These are phyloP conservation scores for Trichoderma sp. DNA, from an alignment of 2,329 filamentous ascomycete genomes.

Conservation along the genomic window DNA sequence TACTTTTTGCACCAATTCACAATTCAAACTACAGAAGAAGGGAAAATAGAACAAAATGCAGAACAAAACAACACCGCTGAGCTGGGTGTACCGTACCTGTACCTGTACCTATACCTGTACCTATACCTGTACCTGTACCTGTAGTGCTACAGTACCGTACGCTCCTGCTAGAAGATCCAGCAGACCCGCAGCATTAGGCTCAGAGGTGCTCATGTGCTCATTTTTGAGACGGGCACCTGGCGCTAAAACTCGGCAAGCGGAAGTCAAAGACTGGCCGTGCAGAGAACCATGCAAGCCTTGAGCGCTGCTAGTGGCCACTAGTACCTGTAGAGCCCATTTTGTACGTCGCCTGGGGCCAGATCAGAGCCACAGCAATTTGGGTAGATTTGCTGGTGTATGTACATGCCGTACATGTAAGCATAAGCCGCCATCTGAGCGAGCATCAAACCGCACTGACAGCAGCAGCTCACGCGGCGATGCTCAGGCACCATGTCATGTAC, in stretches of 20 bases:
- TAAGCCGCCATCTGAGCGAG: background rate
- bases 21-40: too few relatives aligned
- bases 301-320: slow-evolving; percentile 4
- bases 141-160: background rate
- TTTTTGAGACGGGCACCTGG: slow-evolving; percentile 39
- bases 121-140: background rate
- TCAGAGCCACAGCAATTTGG: slow-evolving; percentile 10
- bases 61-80: too few relatives aligned
- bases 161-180: slow-evolving; percentile 12
- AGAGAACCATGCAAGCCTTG: slow-evolving; percentile 19
- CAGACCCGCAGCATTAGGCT: slow-evolving; percentile 40
- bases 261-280: slow-evolving; percentile 29
- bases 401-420: slow-evolving; percentile 11
- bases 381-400: too few relatives aligned
- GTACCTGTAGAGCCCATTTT: background rate
- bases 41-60: too few relatives aligned
- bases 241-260: slow-evolving; percentile 41
- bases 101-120: background rate
- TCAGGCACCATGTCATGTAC: slow-evolving; percentile 6
- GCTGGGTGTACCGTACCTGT: too few relatives aligned
- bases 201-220: slow-evolving; percentile 46
- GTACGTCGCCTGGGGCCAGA: background rate
- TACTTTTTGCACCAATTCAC: too few relatives aligned
- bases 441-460: background rate
- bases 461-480: slow-evolving; percentile 1